Conservation (phyloP, 1,139 yeast genomes). For the Suhomyces atakaporum region DNA sequence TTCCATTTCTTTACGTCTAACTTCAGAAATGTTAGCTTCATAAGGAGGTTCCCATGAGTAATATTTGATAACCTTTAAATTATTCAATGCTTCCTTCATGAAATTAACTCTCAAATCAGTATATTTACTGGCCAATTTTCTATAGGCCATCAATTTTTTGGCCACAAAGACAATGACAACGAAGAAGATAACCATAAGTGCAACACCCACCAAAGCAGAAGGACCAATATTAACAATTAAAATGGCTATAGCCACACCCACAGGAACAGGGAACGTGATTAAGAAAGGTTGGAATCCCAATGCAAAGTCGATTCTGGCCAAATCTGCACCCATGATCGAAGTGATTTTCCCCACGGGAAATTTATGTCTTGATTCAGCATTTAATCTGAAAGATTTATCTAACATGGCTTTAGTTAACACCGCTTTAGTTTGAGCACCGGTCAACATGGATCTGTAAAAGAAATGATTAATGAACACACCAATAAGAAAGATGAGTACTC, state of each 20-base stretch:
- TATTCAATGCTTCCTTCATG: slow-evolving; percentile 64
- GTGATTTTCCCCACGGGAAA: slow-evolving; percentile 38
- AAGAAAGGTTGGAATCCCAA: slow-evolving; percentile 68
- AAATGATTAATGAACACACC: slow-evolving; percentile 63
- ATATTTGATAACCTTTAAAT: slow-evolving; percentile 68
- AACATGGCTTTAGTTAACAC: slow-evolving; percentile 37
- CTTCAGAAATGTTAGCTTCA: slow-evolving; percentile 43
- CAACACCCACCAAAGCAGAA: slow-evolving; percentile 67
- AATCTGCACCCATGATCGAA: slow-evolving; percentile 71
- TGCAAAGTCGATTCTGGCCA: slow-evolving; percentile 79
- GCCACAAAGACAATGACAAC: slow-evolving; percentile 44
- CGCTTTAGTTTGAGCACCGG: slow-evolving; percentile 38
- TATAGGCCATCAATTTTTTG: slow-evolving; percentile 39
- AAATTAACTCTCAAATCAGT: slow-evolving; percentile 63
- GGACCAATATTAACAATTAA: slow-evolving; percentile 73
- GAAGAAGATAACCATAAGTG: slow-evolving; percentile 31
- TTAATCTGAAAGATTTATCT: slow-evolving; percentile 33
- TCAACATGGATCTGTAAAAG: slow-evolving; percentile 58
- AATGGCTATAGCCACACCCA: slow-evolving; percentile 61
- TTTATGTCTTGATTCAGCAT: slow-evolving; percentile 29
- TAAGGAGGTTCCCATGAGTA: slow-evolving; percentile 71
- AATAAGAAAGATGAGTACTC: slow-evolving; percentile 23
- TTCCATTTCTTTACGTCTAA: slow-evolving; percentile 52
- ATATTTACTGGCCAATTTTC: slow-evolving; percentile 46
- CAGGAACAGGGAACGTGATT: slow-evolving; percentile 62